A percentile compares a stretch with the other conserved stretches of the same genome.
These are phyloP conservation scores for Phyllosticta citriasiana DNA, from an alignment of 2,329 filamentous ascomycete genomes.

Conservation along the genomic window DNA sequence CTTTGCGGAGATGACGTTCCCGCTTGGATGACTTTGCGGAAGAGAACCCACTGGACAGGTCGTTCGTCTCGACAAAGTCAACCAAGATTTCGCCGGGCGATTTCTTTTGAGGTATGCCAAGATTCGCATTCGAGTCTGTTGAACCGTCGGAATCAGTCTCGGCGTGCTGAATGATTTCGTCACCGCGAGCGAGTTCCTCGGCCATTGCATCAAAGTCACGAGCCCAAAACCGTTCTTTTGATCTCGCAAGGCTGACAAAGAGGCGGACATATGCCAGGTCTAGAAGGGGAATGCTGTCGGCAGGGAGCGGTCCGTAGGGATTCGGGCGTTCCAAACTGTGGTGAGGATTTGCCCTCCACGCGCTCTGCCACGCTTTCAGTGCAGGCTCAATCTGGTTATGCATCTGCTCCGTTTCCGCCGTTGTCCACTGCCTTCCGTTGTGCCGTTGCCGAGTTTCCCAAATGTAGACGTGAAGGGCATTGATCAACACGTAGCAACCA, in stretches of 20 bases:
- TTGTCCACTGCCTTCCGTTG: conserved; percentile 79
- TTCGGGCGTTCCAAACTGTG: conserved; percentile 80
- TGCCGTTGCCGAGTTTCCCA: conserved; percentile 94
- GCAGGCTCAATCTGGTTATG: conserved; percentile 91
- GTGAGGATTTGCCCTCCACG: conserved; percentile 78
- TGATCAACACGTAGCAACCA: conserved; percentile 83
- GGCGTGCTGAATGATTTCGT: conserved; percentile 64
- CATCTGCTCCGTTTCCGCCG: conserved; percentile 90
- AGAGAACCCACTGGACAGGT: conserved; percentile 13
- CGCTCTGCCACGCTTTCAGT: conserved; percentile 84
- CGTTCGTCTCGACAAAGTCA: conserved; percentile 17
- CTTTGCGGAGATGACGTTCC: conserved; percentile 81
- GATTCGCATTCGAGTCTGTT: conserved; percentile 16
- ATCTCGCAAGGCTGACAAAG: conserved; percentile 84
- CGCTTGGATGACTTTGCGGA: conserved; percentile 53
- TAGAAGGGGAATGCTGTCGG: conserved; percentile 81
- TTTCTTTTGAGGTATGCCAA: conserved; percentile 8
- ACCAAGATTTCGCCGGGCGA: conserved; percentile 14
- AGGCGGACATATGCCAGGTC: conserved; percentile 87
- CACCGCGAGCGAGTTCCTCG: conserved; percentile 69
- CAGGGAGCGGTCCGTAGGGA: conserved; percentile 74
- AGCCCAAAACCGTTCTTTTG: conserved; percentile 90
- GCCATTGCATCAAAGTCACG: conserved; percentile 88
- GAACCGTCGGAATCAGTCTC: conserved; percentile 30
- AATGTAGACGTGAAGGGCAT: conserved; percentile 93